Evolutionary conservation across 148 eudicot species (phyloP), one percentile per base, ranked within the genome.

Genomic region (Simmondsia chinensis): DNA sequence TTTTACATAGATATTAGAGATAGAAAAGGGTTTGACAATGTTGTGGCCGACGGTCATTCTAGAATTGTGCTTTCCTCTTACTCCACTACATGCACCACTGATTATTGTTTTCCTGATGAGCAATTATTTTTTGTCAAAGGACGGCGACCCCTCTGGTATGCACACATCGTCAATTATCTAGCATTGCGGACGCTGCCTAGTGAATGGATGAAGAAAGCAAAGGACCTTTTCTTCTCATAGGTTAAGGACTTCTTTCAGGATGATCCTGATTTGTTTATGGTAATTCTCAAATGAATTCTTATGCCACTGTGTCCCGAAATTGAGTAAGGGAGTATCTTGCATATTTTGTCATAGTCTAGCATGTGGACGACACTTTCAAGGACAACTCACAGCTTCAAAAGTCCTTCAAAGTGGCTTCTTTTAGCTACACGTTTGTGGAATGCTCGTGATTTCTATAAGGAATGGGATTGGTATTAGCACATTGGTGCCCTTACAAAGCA

Each of bases 121-220:
- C 48, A 43, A 11, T 11, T 43, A 7, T 25, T 43, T 2, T 1
- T 12, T 17, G 32, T 35, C 3, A 18, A 35, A 19, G n/a, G n/a
- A n/a, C n/a, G 7, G 5, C 21, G 43, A 39, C 3, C 43, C 43
- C n/a, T n/a, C 7, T 39, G 43, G 43, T 39, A 7, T 39, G 39
- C 39, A 2, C 4, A 35, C n/a, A 43, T 25, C 12, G 32, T 43
- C 8, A 25, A 43, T n/a, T 43, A 25, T 7, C 27, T 24, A 11
- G 9, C 27, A 5, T 24, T 2, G 2, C 6, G 28, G 9, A 9
- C 11, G 10, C 1, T 20, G 10, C 45, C 39, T 9, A 2, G 17
- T 1, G 4, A 35, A 2, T 35, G 39, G 39, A 12, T 7, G 17
- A 35, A 14, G 39, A 2, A 40, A 2, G 15, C 11, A 0, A 19